These are phyloP conservation scores for Candida sp. DNA, from an alignment of 1,139 yeast genomes.

Conservation along the genomic window DNA sequence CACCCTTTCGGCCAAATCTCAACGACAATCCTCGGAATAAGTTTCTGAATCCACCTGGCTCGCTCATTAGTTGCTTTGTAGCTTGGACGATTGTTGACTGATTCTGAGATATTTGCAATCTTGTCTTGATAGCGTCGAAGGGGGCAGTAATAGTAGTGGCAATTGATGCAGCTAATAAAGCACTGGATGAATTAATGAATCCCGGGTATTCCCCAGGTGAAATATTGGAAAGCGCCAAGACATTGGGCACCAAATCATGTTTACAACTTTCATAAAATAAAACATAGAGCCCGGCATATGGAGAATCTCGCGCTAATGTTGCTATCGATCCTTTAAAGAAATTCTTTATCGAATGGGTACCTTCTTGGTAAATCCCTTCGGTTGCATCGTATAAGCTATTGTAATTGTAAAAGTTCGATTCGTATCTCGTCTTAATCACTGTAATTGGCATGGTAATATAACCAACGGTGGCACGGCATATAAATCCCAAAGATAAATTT, in stretches of 20 bases:
- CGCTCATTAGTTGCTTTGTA: slow-evolving; percentile 36
- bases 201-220: slow-evolving; percentile 34
- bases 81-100: slow-evolving; percentile 22
- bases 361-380: slow-evolving; percentile 46
- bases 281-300: slow-evolving; percentile 93
- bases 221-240: slow-evolving; percentile 6
- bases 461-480: slow-evolving; percentile 82
- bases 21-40: slow-evolving; percentile 83
- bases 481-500: slow-evolving; percentile 73
- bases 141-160: slow-evolving; percentile 93
- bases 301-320: slow-evolving; percentile 88
- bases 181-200: slow-evolving; percentile 64
- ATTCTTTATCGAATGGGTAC: slow-evolving; percentile 45
- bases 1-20: slow-evolving; percentile 79
- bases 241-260: slow-evolving; percentile 22
- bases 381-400: slow-evolving; percentile 63
- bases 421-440: slow-evolving; percentile 85
- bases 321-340: slow-evolving; percentile 88
- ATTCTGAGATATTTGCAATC: slow-evolving; percentile 60
- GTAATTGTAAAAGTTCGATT: slow-evolving; percentile 72
- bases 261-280: slow-evolving; percentile 79
- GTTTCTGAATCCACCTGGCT: slow-evolving; percentile 55
- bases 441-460: slow-evolving; percentile 97
- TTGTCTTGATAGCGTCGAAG: slow-evolving; percentile 89
- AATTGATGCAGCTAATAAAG: slow-evolving; percentile 68